Conservation (phyloP, 108 stramenopile genomes). For the Cyclotella choctawhatcheeana region DNA sequence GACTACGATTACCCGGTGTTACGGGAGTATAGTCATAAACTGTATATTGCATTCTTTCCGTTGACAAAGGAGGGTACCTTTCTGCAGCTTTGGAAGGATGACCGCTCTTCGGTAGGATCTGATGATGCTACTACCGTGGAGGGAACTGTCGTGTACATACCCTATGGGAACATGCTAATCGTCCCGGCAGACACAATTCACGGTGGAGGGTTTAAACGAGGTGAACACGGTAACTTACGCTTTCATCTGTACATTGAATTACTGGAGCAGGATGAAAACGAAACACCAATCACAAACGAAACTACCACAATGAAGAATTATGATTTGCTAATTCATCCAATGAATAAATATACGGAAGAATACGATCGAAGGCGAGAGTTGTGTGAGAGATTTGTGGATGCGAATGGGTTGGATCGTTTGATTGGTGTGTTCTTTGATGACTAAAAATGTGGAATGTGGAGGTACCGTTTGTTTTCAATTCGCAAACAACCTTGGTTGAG, state of each 20-base stretch:
- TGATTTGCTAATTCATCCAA: constrained; percentile 32
- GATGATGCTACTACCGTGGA: not conserved
- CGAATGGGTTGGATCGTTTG: constrained; percentile 33
- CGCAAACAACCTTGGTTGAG: too few species aligned
- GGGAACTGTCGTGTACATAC: constrained; percentile 54
- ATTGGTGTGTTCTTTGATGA: constrained; percentile 35
- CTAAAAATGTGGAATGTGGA: too few species aligned
- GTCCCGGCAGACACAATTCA: constrained; percentile 67
- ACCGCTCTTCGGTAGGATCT: too few species aligned
- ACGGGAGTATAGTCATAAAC: constrained; percentile 28
- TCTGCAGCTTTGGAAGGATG: constrained; percentile 61
- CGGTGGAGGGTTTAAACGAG: constrained; percentile 72
- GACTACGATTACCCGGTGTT: constrained; percentile 67
- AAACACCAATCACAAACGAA: too few species aligned
- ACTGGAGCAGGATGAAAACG: constrained; percentile 7
- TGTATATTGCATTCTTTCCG: constrained; percentile 66
- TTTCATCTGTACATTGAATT: constrained; percentile 65
- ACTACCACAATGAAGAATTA: too few species aligned
- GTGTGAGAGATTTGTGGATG: constrained; percentile 44
- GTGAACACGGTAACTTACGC: constrained; percentile 53
- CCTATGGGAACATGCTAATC: constrained; percentile 62
- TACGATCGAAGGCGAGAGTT: constrained; percentile 35
- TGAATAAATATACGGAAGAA: constrained; percentile 48
- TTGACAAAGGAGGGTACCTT: constrained; percentile 66
- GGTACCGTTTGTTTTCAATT: too few species aligned